A percentile compares a stretch with the other conserved stretches of the same genome.
phyloP scores from a whole-genome alignment of 345 rosid genomes.

The Turnera subulata region DNA sequence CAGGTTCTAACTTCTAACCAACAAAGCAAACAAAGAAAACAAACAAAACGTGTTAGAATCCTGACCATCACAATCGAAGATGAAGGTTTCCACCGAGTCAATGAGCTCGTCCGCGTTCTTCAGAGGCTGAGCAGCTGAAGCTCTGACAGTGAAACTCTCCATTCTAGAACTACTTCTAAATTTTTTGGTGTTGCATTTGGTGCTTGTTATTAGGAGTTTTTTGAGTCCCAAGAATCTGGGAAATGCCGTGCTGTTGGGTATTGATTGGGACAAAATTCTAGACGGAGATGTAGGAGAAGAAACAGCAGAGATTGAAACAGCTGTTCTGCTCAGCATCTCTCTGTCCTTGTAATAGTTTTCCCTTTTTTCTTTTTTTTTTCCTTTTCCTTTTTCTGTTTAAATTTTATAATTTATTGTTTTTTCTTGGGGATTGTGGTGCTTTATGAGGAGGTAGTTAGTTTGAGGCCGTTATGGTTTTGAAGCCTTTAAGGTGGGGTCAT shows the following conservation, averaged over 20 bases:
- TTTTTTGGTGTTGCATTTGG: slow-evolving; percentile 1
- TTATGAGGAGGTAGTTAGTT: slow-evolving; percentile 11
- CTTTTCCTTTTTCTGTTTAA: too few species aligned
- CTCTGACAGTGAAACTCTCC: slow-evolving; percentile 34
- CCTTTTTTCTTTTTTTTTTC: neutral
- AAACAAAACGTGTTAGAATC: neutral
- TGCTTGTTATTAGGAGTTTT: slow-evolving; percentile 11
- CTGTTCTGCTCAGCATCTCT: slow-evolving; percentile 45
- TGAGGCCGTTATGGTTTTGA: slow-evolving; percentile 25
- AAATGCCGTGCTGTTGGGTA: slow-evolving; percentile 1
- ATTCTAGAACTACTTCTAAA: slow-evolving; percentile 17
- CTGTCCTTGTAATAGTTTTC: neutral
- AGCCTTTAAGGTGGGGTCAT: slow-evolving; percentile 1
- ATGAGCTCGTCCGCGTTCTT: slow-evolving; percentile 80
- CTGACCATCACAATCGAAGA: slow-evolving; percentile 70
- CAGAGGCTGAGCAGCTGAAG: slow-evolving; percentile 57
- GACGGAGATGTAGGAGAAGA: slow-evolving; percentile 21
- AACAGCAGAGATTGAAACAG: slow-evolving; percentile 18
- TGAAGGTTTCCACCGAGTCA: slow-evolving; percentile 61
- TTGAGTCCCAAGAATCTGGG: slow-evolving; percentile 18
- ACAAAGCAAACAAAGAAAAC: slow-evolving; percentile 41
- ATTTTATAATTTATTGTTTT: too few species aligned
- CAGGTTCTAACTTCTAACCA: too few species aligned
- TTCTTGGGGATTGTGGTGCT: neutral
- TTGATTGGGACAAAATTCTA: slow-evolving; percentile 20